Conservation (phyloP, 805 yeast species). For the Spathaspora arborariae region DNA sequence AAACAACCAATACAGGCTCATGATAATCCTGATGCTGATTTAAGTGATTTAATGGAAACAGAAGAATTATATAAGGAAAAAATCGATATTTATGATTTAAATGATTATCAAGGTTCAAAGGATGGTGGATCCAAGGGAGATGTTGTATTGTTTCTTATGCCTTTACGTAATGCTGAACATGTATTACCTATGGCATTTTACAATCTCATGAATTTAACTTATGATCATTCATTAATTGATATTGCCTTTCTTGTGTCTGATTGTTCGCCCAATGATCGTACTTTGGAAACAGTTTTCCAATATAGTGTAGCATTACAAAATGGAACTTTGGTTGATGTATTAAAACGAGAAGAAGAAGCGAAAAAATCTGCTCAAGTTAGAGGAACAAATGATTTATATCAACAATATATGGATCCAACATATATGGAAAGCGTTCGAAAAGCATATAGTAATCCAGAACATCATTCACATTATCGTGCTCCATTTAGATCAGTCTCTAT, state of each 20-base stretch:
- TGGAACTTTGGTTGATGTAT: constrained; percentile 53
- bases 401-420: constrained; percentile 62
- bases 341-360: constrained; percentile 40
- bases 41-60: constrained; percentile 8
- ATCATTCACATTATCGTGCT: constrained; percentile 54
- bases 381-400: constrained; percentile 61
- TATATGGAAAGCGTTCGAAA: constrained; percentile 54
- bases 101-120: constrained; percentile 50
- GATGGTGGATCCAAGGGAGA: constrained; percentile 53
- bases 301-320: constrained; percentile 67
- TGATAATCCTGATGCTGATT: constrained; percentile 1
- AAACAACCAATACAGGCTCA: constrained; percentile 2
- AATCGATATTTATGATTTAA: constrained; percentile 61
- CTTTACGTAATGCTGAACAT: constrained; percentile 73
- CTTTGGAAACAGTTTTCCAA: constrained; percentile 61
- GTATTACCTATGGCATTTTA: constrained; percentile 81
- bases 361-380: constrained; percentile 30
- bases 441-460: constrained; percentile 62
- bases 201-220: constrained; percentile 81
- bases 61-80: constrained; percentile 41
- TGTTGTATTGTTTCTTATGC: constrained; percentile 65
- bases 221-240: constrained; percentile 77
- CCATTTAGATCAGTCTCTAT: constrained; percentile 81
- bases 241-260: constrained; percentile 78
- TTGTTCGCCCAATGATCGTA: constrained; percentile 64